Evolutionary conservation across 1,284 basidiomycete genomes (phyloP), one percentile per base, ranked within the genome.

Genomic region (Moesziomyces sp.): DNA sequence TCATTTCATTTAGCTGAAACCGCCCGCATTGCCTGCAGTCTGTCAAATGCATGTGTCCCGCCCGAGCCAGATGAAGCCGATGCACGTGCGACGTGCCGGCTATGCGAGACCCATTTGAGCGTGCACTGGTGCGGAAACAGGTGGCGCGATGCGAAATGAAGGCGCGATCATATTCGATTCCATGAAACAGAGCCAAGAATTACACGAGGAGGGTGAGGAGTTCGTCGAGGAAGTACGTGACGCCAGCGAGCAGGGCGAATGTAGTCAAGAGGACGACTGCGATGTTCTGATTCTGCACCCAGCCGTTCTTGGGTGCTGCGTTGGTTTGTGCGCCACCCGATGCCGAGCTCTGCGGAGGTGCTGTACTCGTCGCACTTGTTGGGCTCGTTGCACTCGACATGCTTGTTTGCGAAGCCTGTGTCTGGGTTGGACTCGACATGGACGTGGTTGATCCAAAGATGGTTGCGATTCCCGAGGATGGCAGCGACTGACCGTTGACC

Each of bases 151-250:
- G 26, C 26, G 26, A 28, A 28, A 28, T 28, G 6, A 28, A 28
- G 26, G 26, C 26, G 26, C 26, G 26, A 34, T 28, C 26, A 28
- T 5, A 28, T 28, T 28, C 35, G 11, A 16, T 35, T 35, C 35
- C 35, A 40, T n/a, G 14, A 18, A 40, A 23, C 19, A 38, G 3
- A 30, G 19, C 19, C 19, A 14, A 50, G n/a, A 50, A 18, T 68
- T 35, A 76, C 24, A 74, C 61, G 42, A 74, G 56, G 40, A 66
- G 35, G n/a, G 21, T 50, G 14, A 74, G 46, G 34, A 74, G 52
- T 30, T 74, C 62, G 26, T 74, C 72, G 16, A 74, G 42, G 35
- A 74, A 66, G 55, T 64, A 74, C 5, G 66, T 74, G 3, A 66
- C 55, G 3, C 62, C 72, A 7, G 66, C 72, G 18, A 74, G 46